Evolutionary conservation across 106 monocot genomes (phyloP).

Genomic region (Apostasia shenzhenica): DNA sequence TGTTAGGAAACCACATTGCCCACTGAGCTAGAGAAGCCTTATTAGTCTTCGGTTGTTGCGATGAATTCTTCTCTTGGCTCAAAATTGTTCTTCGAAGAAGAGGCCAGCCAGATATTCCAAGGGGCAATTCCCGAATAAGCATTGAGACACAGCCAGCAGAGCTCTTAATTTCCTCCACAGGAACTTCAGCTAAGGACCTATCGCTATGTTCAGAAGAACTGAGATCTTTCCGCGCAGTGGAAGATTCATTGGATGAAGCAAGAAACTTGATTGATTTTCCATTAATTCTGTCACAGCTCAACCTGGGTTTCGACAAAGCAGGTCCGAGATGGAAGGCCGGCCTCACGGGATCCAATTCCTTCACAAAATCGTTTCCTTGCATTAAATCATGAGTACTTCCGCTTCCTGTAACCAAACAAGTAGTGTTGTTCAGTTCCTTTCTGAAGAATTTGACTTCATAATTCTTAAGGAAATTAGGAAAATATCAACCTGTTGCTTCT

Average conservation of each 20-base stretch:
- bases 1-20: conserved; percentile 16
- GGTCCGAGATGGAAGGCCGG: conserved; percentile 12
- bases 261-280: not conserved
- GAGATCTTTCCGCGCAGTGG: not conserved
- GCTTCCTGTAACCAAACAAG: conserved; percentile 3
- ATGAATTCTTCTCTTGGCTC: not conserved
- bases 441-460: not conserved
- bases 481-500: conserved; percentile 19
- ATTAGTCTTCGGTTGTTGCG: not conserved
- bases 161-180: not conserved
- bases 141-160: not conserved
- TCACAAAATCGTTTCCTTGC: not conserved
- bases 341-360: conserved; percentile 1
- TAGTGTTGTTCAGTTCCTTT: not conserved
- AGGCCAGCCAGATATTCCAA: conserved; percentile 19
- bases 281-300: conserved; percentile 2
- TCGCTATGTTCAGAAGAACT: not conserved
- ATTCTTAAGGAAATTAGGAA: not conserved
- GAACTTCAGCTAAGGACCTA: conserved; percentile 3
- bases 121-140: not conserved
- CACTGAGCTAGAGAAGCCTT: conserved; percentile 20
- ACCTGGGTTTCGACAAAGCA: conserved; percentile 4
- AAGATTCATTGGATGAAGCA: not conserved
- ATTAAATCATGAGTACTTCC: not conserved
- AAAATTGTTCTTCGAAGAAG: conserved; percentile 5